Evolutionary conservation across 2,329 filamentous ascomycete genomes (phyloP), one percentile per base, ranked within the genome.

Genomic region (Thielaviopsis euricoi): DNA sequence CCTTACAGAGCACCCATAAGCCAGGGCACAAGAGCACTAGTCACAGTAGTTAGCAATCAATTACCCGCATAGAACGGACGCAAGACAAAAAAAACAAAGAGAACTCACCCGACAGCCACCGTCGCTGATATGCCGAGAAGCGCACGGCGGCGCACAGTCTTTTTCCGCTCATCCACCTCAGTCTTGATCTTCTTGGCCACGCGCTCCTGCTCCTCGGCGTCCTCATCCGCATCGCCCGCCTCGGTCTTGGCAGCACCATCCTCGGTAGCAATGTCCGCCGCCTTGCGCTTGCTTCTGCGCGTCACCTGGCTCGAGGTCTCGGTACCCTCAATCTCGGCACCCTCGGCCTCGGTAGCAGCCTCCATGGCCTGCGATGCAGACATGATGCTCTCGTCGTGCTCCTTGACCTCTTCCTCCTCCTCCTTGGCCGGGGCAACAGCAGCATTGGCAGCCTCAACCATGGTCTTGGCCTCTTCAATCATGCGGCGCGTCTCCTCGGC

Each of bases 51-150:
- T 25, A 52, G 62, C 65, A 64, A 67, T 63, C 54, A 53, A 7
- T 48, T n/a, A n/a, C n/a, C n/a, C n/a, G n/a, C 26, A n/a, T 22
- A 15, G 3, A 19, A 48, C 6, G 49, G n/a, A 15, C 37, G 57
- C 66, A 62, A 67, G 57, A 55, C 17, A 40, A 22, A 17, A 22
- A 52, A 17, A 13, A 52, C 13, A 40, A 15, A 43, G 37, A 21
- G 53, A 49, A 85, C 89, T 74, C 80, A 97, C 93, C 90, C 90
- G 70, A 96, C 79, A 59, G 87, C 88, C 68, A 96, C 78, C 52
- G 88, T 93, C 59, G 89, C 89, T 62, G 85, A 87, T 56, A 97
- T 80, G 60, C 93, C 91, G 62, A 95, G 78, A 61, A 95, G 74
- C 52, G 93, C 89, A 67, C 89, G 82, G 70, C 84, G 88, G 72